phyloP scores from a whole-genome alignment of 352 stramenopile genomes.

The Pythium sukuiense region DNA sequence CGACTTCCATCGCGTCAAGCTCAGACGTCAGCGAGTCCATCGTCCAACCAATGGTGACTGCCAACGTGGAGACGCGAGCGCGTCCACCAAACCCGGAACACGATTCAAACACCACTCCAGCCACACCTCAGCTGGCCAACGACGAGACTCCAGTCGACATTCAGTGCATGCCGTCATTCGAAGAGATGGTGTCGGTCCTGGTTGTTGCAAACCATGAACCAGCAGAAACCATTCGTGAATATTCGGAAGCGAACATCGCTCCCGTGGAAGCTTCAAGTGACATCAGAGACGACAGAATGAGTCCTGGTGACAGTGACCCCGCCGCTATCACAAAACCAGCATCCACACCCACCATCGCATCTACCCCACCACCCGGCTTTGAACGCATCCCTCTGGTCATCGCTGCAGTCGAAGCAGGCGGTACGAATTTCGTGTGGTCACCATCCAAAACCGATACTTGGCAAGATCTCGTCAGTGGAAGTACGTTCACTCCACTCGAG shows the following conservation, averaged over 20 bases:
- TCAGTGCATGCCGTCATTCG: too few relatives aligned
- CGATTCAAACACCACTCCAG: too few relatives aligned
- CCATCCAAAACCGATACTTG: slow-evolving; percentile 15
- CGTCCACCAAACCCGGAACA: too few relatives aligned
- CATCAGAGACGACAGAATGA: background rate
- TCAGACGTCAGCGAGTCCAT: background rate
- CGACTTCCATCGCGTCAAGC: background rate
- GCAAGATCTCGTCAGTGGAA: slow-evolving; percentile 10
- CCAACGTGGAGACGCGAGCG: too few relatives aligned
- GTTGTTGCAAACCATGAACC: background rate
- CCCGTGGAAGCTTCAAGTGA: background rate
- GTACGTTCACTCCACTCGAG: background rate
- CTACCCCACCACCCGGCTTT: too few relatives aligned
- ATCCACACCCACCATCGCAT: background rate
- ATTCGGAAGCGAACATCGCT: background rate
- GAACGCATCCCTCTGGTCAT: background rate
- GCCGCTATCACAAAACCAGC: background rate
- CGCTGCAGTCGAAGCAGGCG: background rate
- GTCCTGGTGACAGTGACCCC: background rate
- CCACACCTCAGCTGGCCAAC: too few relatives aligned
- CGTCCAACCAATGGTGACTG: too few relatives aligned
- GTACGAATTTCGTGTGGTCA: background rate
- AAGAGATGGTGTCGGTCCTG: too few relatives aligned
- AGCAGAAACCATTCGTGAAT: background rate
- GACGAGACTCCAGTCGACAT: too few relatives aligned